Conservation (phyloP, 2,329 filamentous ascomycete genomes). For the Rutstroemia sp. region DNA sequence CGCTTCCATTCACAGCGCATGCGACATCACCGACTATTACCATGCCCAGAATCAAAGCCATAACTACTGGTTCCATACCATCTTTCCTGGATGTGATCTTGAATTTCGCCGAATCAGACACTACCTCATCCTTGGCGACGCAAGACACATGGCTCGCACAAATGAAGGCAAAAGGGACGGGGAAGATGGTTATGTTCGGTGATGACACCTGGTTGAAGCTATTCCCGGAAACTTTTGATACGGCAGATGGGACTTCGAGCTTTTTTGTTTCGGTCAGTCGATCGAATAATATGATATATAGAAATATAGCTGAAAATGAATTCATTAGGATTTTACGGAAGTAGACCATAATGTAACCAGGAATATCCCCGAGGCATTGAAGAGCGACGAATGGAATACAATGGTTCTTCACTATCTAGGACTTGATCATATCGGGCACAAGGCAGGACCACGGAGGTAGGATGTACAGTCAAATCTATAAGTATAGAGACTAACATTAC, state of each 20-base stretch:
- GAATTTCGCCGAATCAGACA: constrained; percentile 92
- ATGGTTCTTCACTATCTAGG: constrained; percentile 95
- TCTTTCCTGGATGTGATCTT: constrained; percentile 96
- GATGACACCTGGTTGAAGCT: constrained; percentile 98
- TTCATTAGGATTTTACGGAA: constrained; percentile 80
- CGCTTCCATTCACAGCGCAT: constrained; percentile 90
- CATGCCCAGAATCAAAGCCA: constrained; percentile 95
- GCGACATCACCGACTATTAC: constrained; percentile 96
- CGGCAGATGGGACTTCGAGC: constrained; percentile 87
- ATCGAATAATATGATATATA: constrained; percentile 20
- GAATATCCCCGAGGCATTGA: constrained; percentile 71
- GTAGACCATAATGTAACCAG: constrained; percentile 97
- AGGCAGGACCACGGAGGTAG: constrained; percentile 78
- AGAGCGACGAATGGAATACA: constrained; percentile 76
- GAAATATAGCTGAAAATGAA: constrained; percentile 22
- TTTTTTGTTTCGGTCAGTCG: constrained; percentile 89
- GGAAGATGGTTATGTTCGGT: constrained; percentile 87
- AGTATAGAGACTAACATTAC: constrained; percentile 14
- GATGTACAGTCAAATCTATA: not conserved
- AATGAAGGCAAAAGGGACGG: constrained; percentile 64
- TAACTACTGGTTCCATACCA: constrained; percentile 96
- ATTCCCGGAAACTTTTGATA: constrained; percentile 81
- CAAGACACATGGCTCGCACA: constrained; percentile 98
- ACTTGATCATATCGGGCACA: constrained; percentile 95
- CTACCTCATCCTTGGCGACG: constrained; percentile 73